Evolutionary conservation across 768 basidiomycete species (phyloP), one percentile per base, ranked within the genome.

Genomic region (Panaeolus cyanescens): DNA sequence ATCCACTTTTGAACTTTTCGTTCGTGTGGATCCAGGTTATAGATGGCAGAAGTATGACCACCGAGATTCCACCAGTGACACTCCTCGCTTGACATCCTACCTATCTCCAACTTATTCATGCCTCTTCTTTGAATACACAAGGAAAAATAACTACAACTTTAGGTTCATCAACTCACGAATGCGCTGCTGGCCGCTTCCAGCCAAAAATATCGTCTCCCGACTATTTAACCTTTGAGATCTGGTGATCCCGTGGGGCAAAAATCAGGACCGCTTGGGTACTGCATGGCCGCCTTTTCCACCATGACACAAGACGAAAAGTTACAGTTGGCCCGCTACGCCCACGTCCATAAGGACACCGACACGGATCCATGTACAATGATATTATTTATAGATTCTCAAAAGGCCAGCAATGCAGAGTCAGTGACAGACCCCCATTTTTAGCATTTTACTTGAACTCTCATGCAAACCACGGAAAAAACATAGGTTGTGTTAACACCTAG

Each of bases 1-100:
- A 15, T 28, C 45, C 45, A 50, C 30, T 50, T 50, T 50, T 50
- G 45, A 50, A 50, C 45, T 15, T 4, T 50, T 28, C 30, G 45
- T 50, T 50, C 45, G 45, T 50, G 45, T 50, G 45, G 45, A 50
- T 50, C 45, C 45, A 50, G 45, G 45, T 50, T 50, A 50, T 28
- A 50, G 8, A 28, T 50, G 30, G 22, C 25, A 25, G 15, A 28
- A 1, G 25, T 50, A 50, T 28, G 45, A 50, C 45, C 45, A 50
- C 45, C 45, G 45, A 50, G 45, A 50, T 50, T 50, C 10, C 25
- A 50, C 45, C 45, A 50, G 45, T 28, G 25, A 28, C 30, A 50
- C 25, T 22, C 28, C 12, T 50, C 45, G 25, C 45, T 50, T 50
- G 22, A 13, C 45, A 13, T 13, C 45, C 45, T 50, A 28, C 15